phyloP scores from a whole-genome alignment of 2,329 filamentous ascomycete species.

The Sporothrix variecibatus region DNA sequence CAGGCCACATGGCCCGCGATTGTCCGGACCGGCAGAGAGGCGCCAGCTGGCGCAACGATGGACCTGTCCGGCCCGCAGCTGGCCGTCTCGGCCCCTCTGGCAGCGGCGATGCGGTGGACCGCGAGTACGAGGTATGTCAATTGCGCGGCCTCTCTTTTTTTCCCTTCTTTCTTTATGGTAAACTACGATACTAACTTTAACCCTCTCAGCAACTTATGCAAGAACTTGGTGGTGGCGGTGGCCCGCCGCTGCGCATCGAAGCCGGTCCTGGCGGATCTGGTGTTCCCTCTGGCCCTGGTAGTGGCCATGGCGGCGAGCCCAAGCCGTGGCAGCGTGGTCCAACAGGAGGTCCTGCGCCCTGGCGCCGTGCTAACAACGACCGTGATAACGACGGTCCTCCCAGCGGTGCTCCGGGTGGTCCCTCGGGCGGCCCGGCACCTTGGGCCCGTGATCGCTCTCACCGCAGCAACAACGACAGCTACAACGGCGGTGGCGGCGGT shows the following conservation, averaged over 20 bases:
- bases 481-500: slow-evolving; percentile 33
- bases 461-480: slow-evolving; percentile 50
- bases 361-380: slow-evolving; percentile 62
- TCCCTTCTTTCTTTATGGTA: not conserved
- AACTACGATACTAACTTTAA: not conserved
- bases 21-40: slow-evolving; percentile 93
- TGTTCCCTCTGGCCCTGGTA: slow-evolving; percentile 61
- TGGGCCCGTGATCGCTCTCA: slow-evolving; percentile 61
- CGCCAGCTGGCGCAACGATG: slow-evolving; percentile 86
- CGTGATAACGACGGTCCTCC: slow-evolving; percentile 46
- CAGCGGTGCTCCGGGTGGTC: slow-evolving; percentile 36
- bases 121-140: slow-evolving; percentile 86
- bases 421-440: slow-evolving; percentile 54
- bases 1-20: slow-evolving; percentile 96
- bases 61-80: slow-evolving; percentile 55
- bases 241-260: slow-evolving; percentile 79
- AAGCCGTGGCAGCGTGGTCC: slow-evolving; percentile 90
- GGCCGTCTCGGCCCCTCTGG: slow-evolving; percentile 63
- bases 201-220: slow-evolving; percentile 82
- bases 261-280: slow-evolving; percentile 65
- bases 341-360: slow-evolving; percentile 81
- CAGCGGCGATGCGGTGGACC: slow-evolving; percentile 80
- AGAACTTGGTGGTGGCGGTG: slow-evolving; percentile 80
- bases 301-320: slow-evolving; percentile 54
- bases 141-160: not conserved